phyloP scores from a whole-genome alignment of 2,329 filamentous ascomycete species.

The Diaporthe batatas region DNA sequence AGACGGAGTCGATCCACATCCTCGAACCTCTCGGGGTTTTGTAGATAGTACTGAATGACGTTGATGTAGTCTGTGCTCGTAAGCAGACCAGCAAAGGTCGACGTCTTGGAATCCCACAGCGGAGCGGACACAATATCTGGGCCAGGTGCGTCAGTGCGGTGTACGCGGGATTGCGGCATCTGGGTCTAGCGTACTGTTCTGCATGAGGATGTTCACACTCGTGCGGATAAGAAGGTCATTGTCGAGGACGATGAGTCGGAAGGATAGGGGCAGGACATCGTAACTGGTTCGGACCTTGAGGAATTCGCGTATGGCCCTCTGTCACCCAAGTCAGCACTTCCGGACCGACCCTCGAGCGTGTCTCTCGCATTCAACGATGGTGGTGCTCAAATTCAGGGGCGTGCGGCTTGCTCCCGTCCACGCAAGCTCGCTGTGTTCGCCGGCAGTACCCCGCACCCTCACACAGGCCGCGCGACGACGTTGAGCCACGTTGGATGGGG shows the following conservation, averaged over 20 bases:
- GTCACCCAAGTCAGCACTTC: conserved; percentile 45
- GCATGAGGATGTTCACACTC: conserved; percentile 93
- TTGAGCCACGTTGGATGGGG: conserved; percentile 24
- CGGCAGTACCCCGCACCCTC: conserved; percentile 41
- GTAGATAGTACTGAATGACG: conserved; percentile 98
- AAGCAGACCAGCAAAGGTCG: conserved; percentile 92
- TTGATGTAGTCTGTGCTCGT: conserved; percentile 99
- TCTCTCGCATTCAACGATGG: neutral
- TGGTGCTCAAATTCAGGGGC: neutral
- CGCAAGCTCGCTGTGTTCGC: conserved; percentile 27
- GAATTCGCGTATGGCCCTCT: conserved; percentile 95
- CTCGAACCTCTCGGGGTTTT: conserved; percentile 90
- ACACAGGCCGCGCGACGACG: conserved; percentile 36
- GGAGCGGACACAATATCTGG: conserved; percentile 96
- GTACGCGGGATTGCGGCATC: conserved; percentile 1
- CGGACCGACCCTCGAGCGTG: neutral
- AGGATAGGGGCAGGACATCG: conserved; percentile 96
- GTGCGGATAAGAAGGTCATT: conserved; percentile 96
- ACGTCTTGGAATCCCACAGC: conserved; percentile 94
- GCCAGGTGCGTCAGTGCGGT: conserved; percentile 23
- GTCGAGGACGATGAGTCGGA: conserved; percentile 95
- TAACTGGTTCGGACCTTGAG: conserved; percentile 97
- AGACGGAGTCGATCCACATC: conserved; percentile 95
- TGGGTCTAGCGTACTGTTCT: conserved; percentile 78
- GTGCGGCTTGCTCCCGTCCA: conserved; percentile 12